phyloP scores from a whole-genome alignment of 2,329 filamentous ascomycete genomes.

The Coniochaeta sp. region DNA sequence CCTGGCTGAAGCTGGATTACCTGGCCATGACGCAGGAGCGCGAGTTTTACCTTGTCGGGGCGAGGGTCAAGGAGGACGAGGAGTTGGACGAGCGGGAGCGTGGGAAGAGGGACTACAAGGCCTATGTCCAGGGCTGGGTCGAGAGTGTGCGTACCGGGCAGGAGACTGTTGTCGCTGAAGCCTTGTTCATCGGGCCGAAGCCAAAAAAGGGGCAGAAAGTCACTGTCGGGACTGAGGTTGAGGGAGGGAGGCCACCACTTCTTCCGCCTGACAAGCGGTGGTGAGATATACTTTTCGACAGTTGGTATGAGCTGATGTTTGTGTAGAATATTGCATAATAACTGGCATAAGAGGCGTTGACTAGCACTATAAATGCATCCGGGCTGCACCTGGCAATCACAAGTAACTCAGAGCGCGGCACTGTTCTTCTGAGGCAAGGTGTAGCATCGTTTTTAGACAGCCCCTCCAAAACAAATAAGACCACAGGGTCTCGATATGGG shows the following conservation, averaged over 20 bases:
- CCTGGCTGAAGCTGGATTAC: conserved; percentile 55
- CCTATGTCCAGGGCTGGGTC: conserved; percentile 42
- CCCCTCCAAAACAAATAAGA: background rate
- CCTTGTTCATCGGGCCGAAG: conserved; percentile 52
- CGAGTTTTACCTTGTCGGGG: conserved; percentile 56
- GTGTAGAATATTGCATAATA: background rate
- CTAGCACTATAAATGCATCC: background rate
- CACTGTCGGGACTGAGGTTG: background rate
- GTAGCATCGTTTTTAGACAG: no score
- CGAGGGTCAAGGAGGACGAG: conserved; percentile 30
- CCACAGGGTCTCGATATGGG: background rate
- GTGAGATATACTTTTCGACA: background rate
- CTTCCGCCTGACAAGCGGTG: background rate
- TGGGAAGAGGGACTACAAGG: conserved; percentile 36
- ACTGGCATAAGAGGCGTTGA: background rate
- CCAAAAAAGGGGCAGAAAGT: conserved; percentile 28
- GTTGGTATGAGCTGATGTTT: background rate
- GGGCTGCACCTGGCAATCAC: no score
- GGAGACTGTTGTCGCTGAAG: conserved; percentile 51
- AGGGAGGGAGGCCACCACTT: background rate
- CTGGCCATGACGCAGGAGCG: conserved; percentile 50
- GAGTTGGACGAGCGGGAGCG: conserved; percentile 15
- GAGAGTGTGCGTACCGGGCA: conserved; percentile 46
- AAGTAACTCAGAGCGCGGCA: no score
- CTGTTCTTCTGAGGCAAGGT: no score